Percentiles rank a stretch among this genome's conserved stretches.
Evolutionary conservation across 2,329 filamentous ascomycete genomes (phyloP).

Genomic region (Magnaporthales sp.): DNA sequence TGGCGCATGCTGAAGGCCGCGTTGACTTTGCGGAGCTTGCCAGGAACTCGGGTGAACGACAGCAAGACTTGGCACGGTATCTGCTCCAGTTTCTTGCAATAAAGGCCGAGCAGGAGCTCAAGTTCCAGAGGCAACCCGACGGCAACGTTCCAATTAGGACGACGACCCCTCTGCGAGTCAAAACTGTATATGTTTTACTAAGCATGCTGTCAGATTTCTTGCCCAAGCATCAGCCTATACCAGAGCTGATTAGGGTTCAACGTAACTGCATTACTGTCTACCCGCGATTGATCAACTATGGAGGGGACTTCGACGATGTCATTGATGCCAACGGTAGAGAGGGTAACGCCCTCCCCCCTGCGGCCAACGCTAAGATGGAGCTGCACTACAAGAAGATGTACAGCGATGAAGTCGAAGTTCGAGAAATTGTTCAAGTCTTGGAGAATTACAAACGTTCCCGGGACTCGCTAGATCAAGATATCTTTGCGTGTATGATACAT

Average conservation of each 20-base stretch:
- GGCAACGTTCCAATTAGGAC: slow-evolving; percentile 47
- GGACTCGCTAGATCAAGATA: slow-evolving; percentile 78
- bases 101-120: slow-evolving; percentile 74
- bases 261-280: slow-evolving; percentile 86
- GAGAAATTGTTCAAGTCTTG: slow-evolving; percentile 76
- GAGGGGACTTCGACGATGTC: slow-evolving; percentile 83
- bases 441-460: slow-evolving; percentile 82
- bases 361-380: slow-evolving; percentile 87
- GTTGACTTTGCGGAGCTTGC: slow-evolving; percentile 79
- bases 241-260: slow-evolving; percentile 73
- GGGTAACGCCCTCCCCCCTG: slow-evolving; percentile 70
- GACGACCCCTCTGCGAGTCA: slow-evolving; percentile 71
- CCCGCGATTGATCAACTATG: slow-evolving; percentile 91
- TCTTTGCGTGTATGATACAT: slow-evolving; percentile 98
- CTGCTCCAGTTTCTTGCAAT: slow-evolving; percentile 75
- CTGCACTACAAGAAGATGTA: slow-evolving; percentile 99
- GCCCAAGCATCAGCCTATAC: slow-evolving; percentile 41
- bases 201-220: slow-evolving; percentile 68
- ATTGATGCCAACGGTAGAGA: slow-evolving; percentile 77
- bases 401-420: slow-evolving; percentile 77
- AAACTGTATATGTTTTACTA: slow-evolving; percentile 74
- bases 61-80: slow-evolving; percentile 58
- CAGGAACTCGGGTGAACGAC: slow-evolving; percentile 57
- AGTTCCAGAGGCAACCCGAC: slow-evolving; percentile 51
- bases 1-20: slow-evolving; percentile 72